Evolutionary conservation across 805 yeast species (phyloP).

Genomic region (Wickerhamiella kurtzmanii): DNA sequence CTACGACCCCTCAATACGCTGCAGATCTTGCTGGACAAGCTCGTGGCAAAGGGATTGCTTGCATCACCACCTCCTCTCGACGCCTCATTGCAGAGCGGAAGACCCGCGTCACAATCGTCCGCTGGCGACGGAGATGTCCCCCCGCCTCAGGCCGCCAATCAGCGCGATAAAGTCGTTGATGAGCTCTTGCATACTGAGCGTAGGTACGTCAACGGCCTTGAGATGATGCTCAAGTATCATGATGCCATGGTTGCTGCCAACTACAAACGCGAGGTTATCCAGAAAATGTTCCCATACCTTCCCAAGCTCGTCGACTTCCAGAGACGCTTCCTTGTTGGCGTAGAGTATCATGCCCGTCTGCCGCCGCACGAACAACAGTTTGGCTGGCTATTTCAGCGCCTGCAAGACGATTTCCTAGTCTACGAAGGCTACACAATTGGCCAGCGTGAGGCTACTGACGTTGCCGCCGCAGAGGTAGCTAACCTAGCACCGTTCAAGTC

Average conservation of each 20-base stretch:
- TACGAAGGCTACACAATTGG: constrained; percentile 93
- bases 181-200: constrained; percentile 86
- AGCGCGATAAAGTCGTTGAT: constrained; percentile 62
- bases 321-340: constrained; percentile 71
- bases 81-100: not conserved
- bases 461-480: constrained; percentile 48
- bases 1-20: constrained; percentile 65
- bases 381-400: constrained; percentile 78
- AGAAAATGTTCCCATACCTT: constrained; percentile 72
- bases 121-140: constrained; percentile 3
- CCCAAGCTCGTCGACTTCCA: constrained; percentile 80
- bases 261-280: constrained; percentile 66
- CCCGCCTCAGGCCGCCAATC: constrained; percentile 18
- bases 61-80: not conserved
- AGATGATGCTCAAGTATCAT: constrained; percentile 53
- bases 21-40: constrained; percentile 42
- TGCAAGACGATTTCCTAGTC: constrained; percentile 70
- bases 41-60: constrained; percentile 10
- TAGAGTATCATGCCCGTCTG: constrained; percentile 73
- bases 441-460: constrained; percentile 74
- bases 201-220: constrained; percentile 83
- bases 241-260: constrained; percentile 53
- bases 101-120: constrained; percentile 2
- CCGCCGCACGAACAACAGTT: constrained; percentile 68
- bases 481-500: constrained; percentile 40